Percentiles rank a stretch among this genome's conserved stretches.
Conservation (phyloP, 805 yeast genomes). For the Wilhelminamyces savonicus region DNA sequence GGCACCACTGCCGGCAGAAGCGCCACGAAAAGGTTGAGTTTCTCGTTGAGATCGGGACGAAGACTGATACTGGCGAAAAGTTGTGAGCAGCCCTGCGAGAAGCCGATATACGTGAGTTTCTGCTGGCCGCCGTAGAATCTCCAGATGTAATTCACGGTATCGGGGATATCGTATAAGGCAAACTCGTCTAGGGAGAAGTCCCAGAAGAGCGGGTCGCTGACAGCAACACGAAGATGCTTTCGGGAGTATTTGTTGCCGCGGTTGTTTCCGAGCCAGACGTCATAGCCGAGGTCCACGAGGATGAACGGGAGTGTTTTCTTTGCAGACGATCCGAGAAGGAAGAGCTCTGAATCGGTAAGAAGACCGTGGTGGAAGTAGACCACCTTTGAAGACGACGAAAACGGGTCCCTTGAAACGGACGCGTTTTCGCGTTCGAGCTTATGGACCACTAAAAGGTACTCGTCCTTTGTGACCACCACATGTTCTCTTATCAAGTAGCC, state of each 20-base stretch:
- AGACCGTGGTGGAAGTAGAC: slow-evolving; percentile 30
- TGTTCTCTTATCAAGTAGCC: slow-evolving; percentile 23
- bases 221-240: slow-evolving; percentile 20
- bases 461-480: slow-evolving; percentile 23
- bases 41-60: slow-evolving; percentile 14
- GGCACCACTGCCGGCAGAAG: slow-evolving; percentile 26
- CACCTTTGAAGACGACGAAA: too few species aligned
- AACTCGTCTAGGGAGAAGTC: slow-evolving; percentile 26
- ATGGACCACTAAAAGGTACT: slow-evolving; percentile 21
- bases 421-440: slow-evolving; percentile 12
- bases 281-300: slow-evolving; percentile 16
- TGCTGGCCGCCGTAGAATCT: slow-evolving; percentile 7
- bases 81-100: slow-evolving; percentile 27
- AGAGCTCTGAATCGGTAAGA: slow-evolving; percentile 22
- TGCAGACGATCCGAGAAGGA: slow-evolving; percentile 16
- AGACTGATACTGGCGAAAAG: slow-evolving; percentile 25
- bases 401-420: slow-evolving; percentile 1
- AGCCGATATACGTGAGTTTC: slow-evolving; percentile 22
- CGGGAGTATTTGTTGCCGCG: slow-evolving; percentile 25
- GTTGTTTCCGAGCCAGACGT: slow-evolving; percentile 21
- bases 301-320: slow-evolving; percentile 17
- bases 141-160: slow-evolving; percentile 15
- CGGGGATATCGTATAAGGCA: slow-evolving; percentile 26
- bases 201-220: slow-evolving; percentile 20
- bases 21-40: slow-evolving; percentile 19